Base-by-base conservation (phyloP, 805 yeast genomes). In the Wickerhamiella kurtzmanii region DNA sequence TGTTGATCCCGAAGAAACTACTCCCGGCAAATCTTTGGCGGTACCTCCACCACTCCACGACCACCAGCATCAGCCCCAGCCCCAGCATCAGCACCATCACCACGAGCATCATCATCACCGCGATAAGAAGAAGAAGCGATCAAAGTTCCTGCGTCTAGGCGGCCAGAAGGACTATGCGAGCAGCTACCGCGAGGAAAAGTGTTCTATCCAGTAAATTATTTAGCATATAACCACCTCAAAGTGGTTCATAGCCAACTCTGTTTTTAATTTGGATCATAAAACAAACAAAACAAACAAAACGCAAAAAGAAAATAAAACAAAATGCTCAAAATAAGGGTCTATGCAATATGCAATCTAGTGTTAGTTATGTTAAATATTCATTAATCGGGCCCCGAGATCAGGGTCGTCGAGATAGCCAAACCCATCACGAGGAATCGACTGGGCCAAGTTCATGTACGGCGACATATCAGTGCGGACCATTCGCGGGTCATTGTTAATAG, bases 161-260 rank as follows among this genome's bases (percentile, higher is more conserved):
- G n/a, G 32, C 32, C 45, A 51, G 37, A 48, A 50, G 39, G 58
- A 53, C 36, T 55, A 55, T 43, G 60, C 60, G 5, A 46, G 51
- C 37, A 48, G 47, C 13, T 56, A 56, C 35, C 54, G 60, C 16
- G 60, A 56, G 32, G 60, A 56, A 42, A 56, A 56, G 50, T 56
- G 60, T 43, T 13, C 35, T 2, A 20, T 56, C 22, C 54, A 53
- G 59, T 56, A 25, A 25, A 38, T 38, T 38, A 11, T 15, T 17
- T 13, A 11, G 46, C 35, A 17, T 37, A 13, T 17, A 37, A 11
- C 9, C n/a, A 15, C 9, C 9, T 17, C 19, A 9, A 8, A 37
- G 13, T 17, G 18, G 19, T 17, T 11, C 35, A 28, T 15, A 28
- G 9, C 35, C 9, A 28, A 28, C 35, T 11, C 18, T 8, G 6